Base-by-base conservation (phyloP, 345 rosid genomes). In the Laguncularia racemosa region DNA sequence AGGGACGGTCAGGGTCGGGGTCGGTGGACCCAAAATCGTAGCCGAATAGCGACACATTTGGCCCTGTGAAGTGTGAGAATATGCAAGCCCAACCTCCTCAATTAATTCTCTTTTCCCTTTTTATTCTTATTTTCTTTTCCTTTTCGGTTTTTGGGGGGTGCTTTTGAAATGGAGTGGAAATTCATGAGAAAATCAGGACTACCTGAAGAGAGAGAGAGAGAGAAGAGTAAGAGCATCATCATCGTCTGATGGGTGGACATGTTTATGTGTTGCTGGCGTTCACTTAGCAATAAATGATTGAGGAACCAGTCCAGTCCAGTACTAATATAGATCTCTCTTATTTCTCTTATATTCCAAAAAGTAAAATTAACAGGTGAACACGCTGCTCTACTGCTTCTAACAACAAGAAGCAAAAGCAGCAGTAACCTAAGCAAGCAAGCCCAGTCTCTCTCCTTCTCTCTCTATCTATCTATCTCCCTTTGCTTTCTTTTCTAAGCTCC, bases 11-110 rank as follows among this genome's bases (percentile, higher is more conserved):
- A 4, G 33, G 50, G 8, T 13, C 15, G 21, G 56, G 64, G 55
- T 59, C 62, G 58, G 70, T 67, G 70, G 76, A 56, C 65, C 80
- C 80, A 56, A 46, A 46, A 43, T 69, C 78, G 54, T 53, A 71
- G 71, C 67, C 80, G 78, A 72, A 77, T 75, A 80, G 66, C 70
- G 85, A 81, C 85, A 70, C 76, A 65, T 65, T 65, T 64, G 74
- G 60, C 80, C 71, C 79, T 56, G 64, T 54, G 40, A 69, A 63
- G 23, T 59, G 63, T 67, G 62, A 45, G 52, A 70, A 68, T 66
- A 68, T 33, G 73, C 64, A 70, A 71, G 77, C 61, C 71, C 62
- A 55, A 68, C 65, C 62, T 65, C 66, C 73, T 52, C 58, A 55
- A 63, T 63, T 71, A 62, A 64, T 71, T 57, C 64, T 16, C 33